Evolutionary conservation across 2,329 filamentous ascomycete genomes (phyloP), one percentile per base, ranked within the genome.

Genomic region (Fonsecaea multimorphosa): DNA sequence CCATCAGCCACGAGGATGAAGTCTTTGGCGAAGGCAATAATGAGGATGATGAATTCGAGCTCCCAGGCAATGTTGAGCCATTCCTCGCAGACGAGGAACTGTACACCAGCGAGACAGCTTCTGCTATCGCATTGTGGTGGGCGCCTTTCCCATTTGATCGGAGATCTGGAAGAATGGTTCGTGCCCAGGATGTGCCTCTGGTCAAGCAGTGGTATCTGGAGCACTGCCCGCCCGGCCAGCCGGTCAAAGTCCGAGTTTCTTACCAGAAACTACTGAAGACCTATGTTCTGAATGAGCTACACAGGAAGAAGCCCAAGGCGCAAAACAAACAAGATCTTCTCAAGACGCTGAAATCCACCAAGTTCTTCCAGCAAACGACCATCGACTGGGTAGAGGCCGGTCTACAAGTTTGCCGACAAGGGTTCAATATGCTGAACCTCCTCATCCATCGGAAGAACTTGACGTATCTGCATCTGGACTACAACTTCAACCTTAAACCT

Each of bases 341-440:
- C 76, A 88, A 88, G 73, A 96, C 92, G 8, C 80, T 99, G 71
- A 98, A 97, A 79, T 89, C 92, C 72, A 99, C 95, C 55, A 99
- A 99, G 76, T 99, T 99, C 82, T 99, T 99, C 85, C 96, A 99
- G 79, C 95, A 98, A 79, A 99, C 95, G 2, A 97, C 92, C 8
- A 98, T 99, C 70, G 95, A 99, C 77, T 99, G 95, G 95, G 95
- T 99, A 49, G 95, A 99, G 81, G 95, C 96, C 73, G 95, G 96
- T 81, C 85, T 99, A 75, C 96, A 99, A 81, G 95, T 99, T 68
- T 99, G 95, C 78, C 89, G 95, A 58, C 95, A 99, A 77, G 95
- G 95, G 62, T 99, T 97, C 84, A 99, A 99, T 81, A 99, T 99
- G 94, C 84, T 99, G 66, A 99, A 99, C 74, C 84, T 99, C 60